Conservation (phyloP, 1,284 basidiomycete genomes). For the Trametes hirsuta region DNA sequence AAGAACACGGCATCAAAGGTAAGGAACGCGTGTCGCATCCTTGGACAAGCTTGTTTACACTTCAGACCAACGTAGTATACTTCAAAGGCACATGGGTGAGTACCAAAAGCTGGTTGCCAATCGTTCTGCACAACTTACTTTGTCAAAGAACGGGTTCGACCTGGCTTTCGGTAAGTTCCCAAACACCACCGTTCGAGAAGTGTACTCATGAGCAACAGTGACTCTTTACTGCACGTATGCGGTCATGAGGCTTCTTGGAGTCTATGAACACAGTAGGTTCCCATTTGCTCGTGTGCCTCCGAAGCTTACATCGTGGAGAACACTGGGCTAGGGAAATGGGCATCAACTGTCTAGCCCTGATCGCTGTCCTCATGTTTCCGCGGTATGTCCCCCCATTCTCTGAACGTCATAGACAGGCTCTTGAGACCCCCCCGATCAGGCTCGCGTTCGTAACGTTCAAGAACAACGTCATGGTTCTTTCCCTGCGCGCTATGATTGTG, state of each 20-base stretch:
- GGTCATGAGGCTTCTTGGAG: conserved; percentile 71
- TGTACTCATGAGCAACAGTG: conserved; percentile 45
- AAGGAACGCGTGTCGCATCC: neutral
- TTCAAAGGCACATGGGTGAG: conserved; percentile 83
- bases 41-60: neutral
- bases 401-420: neutral
- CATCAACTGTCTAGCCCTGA: conserved; percentile 74
- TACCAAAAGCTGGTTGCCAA: no score
- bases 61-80: conserved; percentile 52
- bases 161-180: conserved; percentile 71
- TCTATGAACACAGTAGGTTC: conserved; percentile 59
- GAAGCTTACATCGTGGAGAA: conserved; percentile 40
- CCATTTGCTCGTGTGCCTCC: neutral
- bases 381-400: conserved; percentile 46
- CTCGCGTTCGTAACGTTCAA: conserved; percentile 87
- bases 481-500: conserved; percentile 79
- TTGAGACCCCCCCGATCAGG: conserved; percentile 38
- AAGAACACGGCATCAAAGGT: conserved; percentile 91
- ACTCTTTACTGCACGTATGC: conserved; percentile 81
- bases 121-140: neutral
- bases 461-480: conserved; percentile 83
- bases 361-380: conserved; percentile 88
- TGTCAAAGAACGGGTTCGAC: conserved; percentile 83
- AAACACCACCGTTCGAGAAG: neutral
- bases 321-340: conserved; percentile 66